Conservation (phyloP, 2,329 filamentous ascomycete species). For the Alternaria infectoria region DNA sequence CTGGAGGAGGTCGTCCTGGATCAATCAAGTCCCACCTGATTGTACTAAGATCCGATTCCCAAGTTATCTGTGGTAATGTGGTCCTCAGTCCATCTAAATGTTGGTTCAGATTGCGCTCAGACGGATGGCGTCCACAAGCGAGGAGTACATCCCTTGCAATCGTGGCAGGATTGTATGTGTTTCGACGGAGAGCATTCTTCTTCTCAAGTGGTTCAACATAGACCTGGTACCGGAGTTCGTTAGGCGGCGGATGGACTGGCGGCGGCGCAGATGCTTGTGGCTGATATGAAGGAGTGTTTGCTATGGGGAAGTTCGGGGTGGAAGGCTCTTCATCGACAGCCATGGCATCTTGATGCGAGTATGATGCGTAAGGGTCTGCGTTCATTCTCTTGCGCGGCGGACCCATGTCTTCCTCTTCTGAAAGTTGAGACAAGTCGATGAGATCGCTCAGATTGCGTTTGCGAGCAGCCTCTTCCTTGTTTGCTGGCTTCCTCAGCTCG, state of each 20-base stretch:
- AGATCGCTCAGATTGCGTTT: slow-evolving; percentile 63
- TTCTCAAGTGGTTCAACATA: slow-evolving; percentile 56
- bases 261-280: slow-evolving; percentile 14
- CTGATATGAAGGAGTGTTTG: slow-evolving; percentile 16
- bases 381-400: slow-evolving; percentile 45
- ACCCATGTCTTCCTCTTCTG: slow-evolving; percentile 52
- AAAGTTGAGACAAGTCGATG: slow-evolving; percentile 58
- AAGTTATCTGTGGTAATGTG: slow-evolving; percentile 53
- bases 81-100: slow-evolving; percentile 60
- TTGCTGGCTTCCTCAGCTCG: slow-evolving; percentile 45
- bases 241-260: slow-evolving; percentile 7
- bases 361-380: slow-evolving; percentile 11
- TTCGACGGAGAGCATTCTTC: slow-evolving; percentile 56
- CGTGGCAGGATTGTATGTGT: slow-evolving; percentile 64
- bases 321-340: slow-evolving; percentile 17
- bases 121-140: slow-evolving; percentile 66
- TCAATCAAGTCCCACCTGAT: slow-evolving; percentile 69
- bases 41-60: slow-evolving; percentile 61
- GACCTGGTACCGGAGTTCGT: slow-evolving; percentile 22
- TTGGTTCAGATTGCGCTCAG: slow-evolving; percentile 63
- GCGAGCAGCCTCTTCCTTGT: slow-evolving; percentile 62
- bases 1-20: slow-evolving; percentile 56
- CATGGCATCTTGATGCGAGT: slow-evolving; percentile 18
- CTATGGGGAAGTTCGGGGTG: slow-evolving; percentile 32
- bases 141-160: slow-evolving; percentile 70